Evolutionary conservation across 2,329 filamentous ascomycete genomes (phyloP), one percentile per base, ranked within the genome.

Genomic region (Chaetomiaceae sp.): DNA sequence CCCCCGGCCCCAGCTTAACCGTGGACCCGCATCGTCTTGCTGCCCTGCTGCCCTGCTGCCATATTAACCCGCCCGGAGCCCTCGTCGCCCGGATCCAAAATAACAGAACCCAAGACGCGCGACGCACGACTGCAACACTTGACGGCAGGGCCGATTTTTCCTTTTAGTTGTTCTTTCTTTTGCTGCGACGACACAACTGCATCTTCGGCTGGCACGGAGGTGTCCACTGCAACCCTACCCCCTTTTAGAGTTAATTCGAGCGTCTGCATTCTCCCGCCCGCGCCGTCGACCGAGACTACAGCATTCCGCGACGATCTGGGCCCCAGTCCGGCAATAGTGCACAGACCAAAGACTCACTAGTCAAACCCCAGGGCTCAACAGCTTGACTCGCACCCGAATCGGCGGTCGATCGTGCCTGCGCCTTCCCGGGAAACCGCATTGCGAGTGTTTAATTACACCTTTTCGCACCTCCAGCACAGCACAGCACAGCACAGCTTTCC

Each of bases 61-160:
- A 56, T 58, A 57, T 57, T 57, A 57, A 58, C 43, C 50, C 37
- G 26, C 20, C 48, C 51, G 52, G 54, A 54, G 45, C 53, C 56
- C 55, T 51, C 52, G 34, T 49, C 15, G 37, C 7, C 56, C 47
- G 51, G 40, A 53, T 54, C 48, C 24, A 58, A 54, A 56, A 55
- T 52, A 54, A 15, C 33, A 20, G 8, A 22, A 50, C 49, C n/a
- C n/a, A n/a, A n/a, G n/a, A n/a, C n/a, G n/a, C n/a, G 24, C 47
- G 44, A 48, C 47, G 47, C 48, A 53, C 40, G 32, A 45, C 45
- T 47, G 52, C 48, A 50, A 32, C 42, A 34, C 42, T 37, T 27
- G 8, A 46, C 49, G 45, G 49, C 45, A 46, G 49, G 34, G 44
- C 48, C 48, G 48, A 22, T 30, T 39, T 38, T 48, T 33, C 30